Evolutionary conservation across 2,329 filamentous ascomycete genomes (phyloP), one percentile per base, ranked within the genome.

Genomic region (Hirsutella minnesotensis): DNA sequence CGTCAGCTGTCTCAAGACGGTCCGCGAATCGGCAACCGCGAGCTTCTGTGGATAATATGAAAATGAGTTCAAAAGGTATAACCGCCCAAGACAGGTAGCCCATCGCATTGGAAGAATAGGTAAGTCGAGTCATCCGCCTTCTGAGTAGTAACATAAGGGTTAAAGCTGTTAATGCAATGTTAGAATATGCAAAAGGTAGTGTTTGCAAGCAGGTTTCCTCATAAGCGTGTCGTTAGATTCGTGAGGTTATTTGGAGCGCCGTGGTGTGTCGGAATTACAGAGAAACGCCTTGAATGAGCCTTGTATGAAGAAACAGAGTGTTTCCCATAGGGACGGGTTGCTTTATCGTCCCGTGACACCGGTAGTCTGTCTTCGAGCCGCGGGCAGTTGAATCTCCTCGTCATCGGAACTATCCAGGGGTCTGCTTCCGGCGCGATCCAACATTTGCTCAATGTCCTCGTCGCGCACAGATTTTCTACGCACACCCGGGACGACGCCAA

Each of bases 361-460:
- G 1, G 56, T 49, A 18, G 56, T 53, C 42, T 56, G 55, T 34
- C 51, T 55, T 43, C 47, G 56, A 35, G 50, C 56, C 41, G 50
- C 48, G 0, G 71, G 72, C 7, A 77, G 59, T 40, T 68, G 59
- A 43, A 79, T 79, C 53, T 78, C 74, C 27, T 69, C 70, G 24
- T 78, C 75, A 15, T 75, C 76, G 37, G 76, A 75, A 16, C 72
- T 75, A 43, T 72, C 70, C n/a, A 61, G 62, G 59, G 64, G 20
- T 68, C 69, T 3, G 67, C 70, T 3, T n/a, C 65, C 69, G 3
- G 66, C 72, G 30, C 65, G 65, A 44, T 78, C 74, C 34, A 79
- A 59, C 70, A 79, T 76, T 31, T 67, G 64, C 45, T 79, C 74
- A 44, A 79, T 75, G 33, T 79, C 74, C 35, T 73, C 72, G 31